These are phyloP conservation scores for Ballota nigra DNA, from an alignment of 257 asterid species.

Conservation along the genomic window DNA sequence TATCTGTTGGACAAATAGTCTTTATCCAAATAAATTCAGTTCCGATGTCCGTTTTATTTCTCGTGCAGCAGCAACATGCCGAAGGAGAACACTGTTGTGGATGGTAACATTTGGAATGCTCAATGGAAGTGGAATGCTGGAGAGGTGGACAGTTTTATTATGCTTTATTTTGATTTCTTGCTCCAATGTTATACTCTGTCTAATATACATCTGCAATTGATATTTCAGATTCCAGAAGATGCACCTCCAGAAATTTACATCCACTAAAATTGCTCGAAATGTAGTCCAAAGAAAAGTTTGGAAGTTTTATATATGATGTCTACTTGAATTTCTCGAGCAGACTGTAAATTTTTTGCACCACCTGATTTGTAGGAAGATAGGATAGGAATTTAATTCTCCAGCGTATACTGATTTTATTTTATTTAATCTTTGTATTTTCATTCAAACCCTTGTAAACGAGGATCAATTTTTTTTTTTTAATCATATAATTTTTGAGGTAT, in stretches of 20 bases:
- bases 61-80: conserved; percentile 40
- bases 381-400: not conserved
- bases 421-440: too few species aligned
- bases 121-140: conserved; percentile 73
- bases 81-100: conserved; percentile 34
- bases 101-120: conserved; percentile 60
- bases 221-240: conserved; percentile 69
- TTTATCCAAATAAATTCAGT: not conserved
- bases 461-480: not conserved
- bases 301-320: not conserved
- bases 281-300: too few species aligned
- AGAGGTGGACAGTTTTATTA: conserved; percentile 49
- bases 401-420: not conserved
- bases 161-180: not conserved
- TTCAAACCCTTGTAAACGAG: not conserved
- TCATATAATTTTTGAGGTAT: not conserved
- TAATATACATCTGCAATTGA: not conserved
- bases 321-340: not conserved
- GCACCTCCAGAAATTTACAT: conserved; percentile 56
- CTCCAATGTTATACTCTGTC: not conserved
- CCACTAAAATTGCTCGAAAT: conserved; percentile 33
- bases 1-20: not conserved
- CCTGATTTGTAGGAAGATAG: not conserved
- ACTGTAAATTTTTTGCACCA: not conserved
- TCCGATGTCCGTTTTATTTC: not conserved